Evolutionary conservation across 805 yeast genomes (phyloP), one percentile per base, ranked within the genome.

Genomic region (Wickerhamomyces ciferrii): DNA sequence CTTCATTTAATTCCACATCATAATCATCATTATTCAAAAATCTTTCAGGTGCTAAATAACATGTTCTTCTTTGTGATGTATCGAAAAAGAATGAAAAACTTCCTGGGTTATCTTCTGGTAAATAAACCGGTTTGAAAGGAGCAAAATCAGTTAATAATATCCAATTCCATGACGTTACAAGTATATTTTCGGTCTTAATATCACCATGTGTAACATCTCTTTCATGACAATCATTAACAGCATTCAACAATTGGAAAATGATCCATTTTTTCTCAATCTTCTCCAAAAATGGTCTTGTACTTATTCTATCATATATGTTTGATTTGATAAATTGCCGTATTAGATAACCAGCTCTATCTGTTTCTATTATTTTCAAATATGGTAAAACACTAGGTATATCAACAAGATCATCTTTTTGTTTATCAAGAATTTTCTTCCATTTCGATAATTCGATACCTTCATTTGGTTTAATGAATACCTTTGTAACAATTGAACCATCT

Each of bases 21-120:
- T 47, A 47, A 27, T 59, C 55, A 27, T 47, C 50, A 7, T 57
- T 55, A 50, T 58, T 63, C 50, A 41, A 50, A 57, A 94, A 92
- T 53, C 99, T 70, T 61, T 94, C 99, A 0, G 99, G 99, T 0
- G 99, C 98, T 39, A 94, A 64, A 63, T 92, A 92, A 64, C 99
- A 94, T 2, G 81, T 77, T 56, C 96, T 74, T 52, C 97, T 72
- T 60, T 81, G 87, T 2, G 96, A 86, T 3, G 92, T 87, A 66
- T 94, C 98, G 61, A 91, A 94, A 64, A 84, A 94, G 59, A 92
- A 94, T 1, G 94, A 81, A 56, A 87, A 94, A 51, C 86, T 92
- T 13, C 91, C 86, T 0, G 98, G 97, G 58, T 94, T 92, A 54
- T 90, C 94, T 52, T 87, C 96, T 0, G 98, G 97, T 29, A 94